Conservation (phyloP, 116 monocot genomes). For the Trichopus zeylanicus region DNA sequence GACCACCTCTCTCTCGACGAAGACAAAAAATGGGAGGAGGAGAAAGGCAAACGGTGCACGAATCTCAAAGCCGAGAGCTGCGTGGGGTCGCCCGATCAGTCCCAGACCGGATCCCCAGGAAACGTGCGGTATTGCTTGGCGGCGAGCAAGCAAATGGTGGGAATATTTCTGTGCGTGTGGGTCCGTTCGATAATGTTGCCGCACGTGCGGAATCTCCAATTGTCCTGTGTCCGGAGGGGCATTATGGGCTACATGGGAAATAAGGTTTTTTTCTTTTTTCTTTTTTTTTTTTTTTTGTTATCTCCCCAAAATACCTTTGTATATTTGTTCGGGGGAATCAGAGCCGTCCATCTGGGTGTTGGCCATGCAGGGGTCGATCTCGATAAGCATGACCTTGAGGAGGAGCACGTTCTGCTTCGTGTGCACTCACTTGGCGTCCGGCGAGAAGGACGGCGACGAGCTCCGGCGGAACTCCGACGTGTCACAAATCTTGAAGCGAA, state of each 20-base stretch:
- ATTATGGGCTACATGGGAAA: constrained; percentile 98
- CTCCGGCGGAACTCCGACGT: constrained; percentile 59
- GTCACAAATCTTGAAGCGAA: constrained; percentile 48
- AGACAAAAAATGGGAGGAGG: background rate
- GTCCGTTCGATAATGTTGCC: constrained; percentile 33
- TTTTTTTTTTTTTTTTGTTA: too few species aligned
- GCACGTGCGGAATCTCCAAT: constrained; percentile 37
- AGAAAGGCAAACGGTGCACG: background rate
- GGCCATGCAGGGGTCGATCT: constrained; percentile 64
- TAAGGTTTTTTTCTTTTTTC: constrained; percentile 36
- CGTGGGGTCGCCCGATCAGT: constrained; percentile 11
- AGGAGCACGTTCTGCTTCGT: constrained; percentile 60
- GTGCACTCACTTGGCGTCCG: constrained; percentile 63
- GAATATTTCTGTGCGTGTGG: constrained; percentile 91
- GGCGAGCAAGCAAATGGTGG: constrained; percentile 91
- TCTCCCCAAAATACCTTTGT: too few species aligned
- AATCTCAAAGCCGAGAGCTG: constrained; percentile 3
- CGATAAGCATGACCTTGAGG: constrained; percentile 55
- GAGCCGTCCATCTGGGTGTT: too few species aligned
- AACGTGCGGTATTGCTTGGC: constrained; percentile 25
- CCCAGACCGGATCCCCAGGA: background rate
- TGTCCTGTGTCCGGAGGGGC: constrained; percentile 74
- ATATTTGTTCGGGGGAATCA: too few species aligned
- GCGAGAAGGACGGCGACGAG: constrained; percentile 71
- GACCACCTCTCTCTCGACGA: constrained; percentile 44